phyloP scores from a whole-genome alignment of 495 filamentous ascomycete species.

The Cairneyella variabilis region DNA sequence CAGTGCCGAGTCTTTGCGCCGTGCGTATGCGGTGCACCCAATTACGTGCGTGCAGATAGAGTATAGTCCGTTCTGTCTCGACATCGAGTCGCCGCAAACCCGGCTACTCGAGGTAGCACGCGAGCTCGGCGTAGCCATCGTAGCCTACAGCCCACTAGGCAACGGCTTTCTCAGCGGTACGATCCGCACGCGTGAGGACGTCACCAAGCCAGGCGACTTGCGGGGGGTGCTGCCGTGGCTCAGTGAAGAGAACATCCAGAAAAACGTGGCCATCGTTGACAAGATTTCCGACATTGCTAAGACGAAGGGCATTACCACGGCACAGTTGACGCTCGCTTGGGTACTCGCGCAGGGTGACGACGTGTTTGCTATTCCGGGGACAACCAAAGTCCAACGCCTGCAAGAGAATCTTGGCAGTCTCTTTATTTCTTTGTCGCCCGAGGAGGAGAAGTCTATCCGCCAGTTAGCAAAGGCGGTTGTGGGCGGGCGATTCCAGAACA shows the following conservation, averaged over 20 bases:
- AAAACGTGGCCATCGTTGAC: background rate
- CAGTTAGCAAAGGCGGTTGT: background rate
- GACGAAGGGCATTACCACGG: background rate
- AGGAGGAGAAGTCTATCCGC: background rate
- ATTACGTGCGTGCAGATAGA: conserved; percentile 58
- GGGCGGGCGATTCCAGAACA: background rate
- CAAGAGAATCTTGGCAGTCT: background rate
- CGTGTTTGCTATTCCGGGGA: background rate
- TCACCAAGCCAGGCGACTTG: background rate
- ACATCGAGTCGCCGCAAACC: conserved; percentile 41
- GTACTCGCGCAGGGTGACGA: background rate
- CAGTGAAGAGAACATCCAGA: background rate
- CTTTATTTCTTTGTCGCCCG: background rate
- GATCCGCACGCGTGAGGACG: background rate
- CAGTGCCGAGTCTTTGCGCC: conserved; percentile 48
- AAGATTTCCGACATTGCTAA: background rate
- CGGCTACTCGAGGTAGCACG: conserved; percentile 43
- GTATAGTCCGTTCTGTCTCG: conserved; percentile 52
- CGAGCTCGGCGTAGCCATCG: conserved; percentile 55
- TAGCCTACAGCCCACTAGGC: conserved; percentile 58
- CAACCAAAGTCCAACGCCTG: background rate
- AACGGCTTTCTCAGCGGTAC: conserved; percentile 45
- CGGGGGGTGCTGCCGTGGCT: background rate
- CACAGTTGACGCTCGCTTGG: background rate
- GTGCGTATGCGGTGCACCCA: conserved; percentile 53